A percentile compares a stretch with the other conserved stretches of the same genome.
Conservation (phyloP, 345 rosid genomes). For the Sapria himalayana region DNA sequence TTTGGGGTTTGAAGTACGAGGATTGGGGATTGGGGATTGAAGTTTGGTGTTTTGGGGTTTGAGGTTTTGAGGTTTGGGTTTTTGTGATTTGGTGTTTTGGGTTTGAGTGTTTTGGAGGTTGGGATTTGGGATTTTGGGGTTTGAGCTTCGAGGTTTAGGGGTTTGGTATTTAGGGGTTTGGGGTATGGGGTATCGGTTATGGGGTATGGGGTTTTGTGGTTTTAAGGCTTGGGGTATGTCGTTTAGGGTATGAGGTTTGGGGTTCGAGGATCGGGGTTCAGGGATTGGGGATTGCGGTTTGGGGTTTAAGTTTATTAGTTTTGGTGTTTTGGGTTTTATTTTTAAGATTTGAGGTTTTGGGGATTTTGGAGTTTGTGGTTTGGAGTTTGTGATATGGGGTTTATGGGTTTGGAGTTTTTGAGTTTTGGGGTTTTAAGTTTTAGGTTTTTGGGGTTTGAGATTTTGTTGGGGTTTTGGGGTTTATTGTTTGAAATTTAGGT, state of each 20-base stretch:
- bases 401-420: slow-evolving; percentile 7
- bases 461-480: background rate
- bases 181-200: background rate
- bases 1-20: slow-evolving; percentile 2
- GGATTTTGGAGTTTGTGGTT: slow-evolving; percentile 2
- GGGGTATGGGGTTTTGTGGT: slow-evolving; percentile 1
- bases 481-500: background rate
- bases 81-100: slow-evolving; percentile 4
- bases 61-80: slow-evolving; percentile 2
- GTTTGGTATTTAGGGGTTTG: background rate
- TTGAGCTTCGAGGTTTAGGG: slow-evolving; percentile 3
- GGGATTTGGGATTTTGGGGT: slow-evolving; percentile 2
- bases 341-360: slow-evolving; percentile 7
- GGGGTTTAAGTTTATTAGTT: background rate
- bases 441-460: slow-evolving; percentile 3
- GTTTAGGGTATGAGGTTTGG: too few relatives aligned
- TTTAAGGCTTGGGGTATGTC: background rate
- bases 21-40: background rate
- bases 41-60: slow-evolving; percentile 2
- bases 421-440: slow-evolving; percentile 7
- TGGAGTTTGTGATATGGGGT: slow-evolving; percentile 1
- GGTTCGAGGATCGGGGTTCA: background rate
- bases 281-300: background rate
- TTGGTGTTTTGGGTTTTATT: background rate
- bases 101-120: background rate